phyloP scores from a whole-genome alignment of 2,329 filamentous ascomycete genomes.

The Phyllosticta capitalensis region DNA sequence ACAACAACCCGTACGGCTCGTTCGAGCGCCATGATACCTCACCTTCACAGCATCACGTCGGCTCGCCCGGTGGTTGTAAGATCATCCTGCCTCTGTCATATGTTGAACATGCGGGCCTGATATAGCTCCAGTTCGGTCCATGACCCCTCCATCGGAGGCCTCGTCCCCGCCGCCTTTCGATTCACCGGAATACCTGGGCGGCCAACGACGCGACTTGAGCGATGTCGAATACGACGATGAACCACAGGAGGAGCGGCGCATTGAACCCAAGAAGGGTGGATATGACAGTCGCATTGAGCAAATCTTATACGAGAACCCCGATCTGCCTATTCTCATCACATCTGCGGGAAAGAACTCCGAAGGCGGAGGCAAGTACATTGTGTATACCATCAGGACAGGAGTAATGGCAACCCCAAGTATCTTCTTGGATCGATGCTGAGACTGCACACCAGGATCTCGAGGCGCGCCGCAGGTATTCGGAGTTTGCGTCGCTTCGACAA shows the following conservation, averaged over 20 bases:
- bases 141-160: slow-evolving; percentile 59
- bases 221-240: slow-evolving; percentile 50
- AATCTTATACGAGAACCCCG: slow-evolving; percentile 90
- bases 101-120: not conserved
- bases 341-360: slow-evolving; percentile 93
- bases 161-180: slow-evolving; percentile 57
- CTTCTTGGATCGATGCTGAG: slow-evolving; percentile 1
- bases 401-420: slow-evolving; percentile 43
- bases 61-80: slow-evolving; percentile 31
- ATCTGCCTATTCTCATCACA: slow-evolving; percentile 81
- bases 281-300: slow-evolving; percentile 96
- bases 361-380: slow-evolving; percentile 85
- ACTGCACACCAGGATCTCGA: slow-evolving; percentile 65
- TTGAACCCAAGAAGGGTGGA: slow-evolving; percentile 62
- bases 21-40: slow-evolving; percentile 82
- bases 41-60: slow-evolving; percentile 48
- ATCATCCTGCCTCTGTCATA: slow-evolving; percentile 4
- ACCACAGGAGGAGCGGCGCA: slow-evolving; percentile 40
- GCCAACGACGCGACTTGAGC: slow-evolving; percentile 42
- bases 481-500: slow-evolving; percentile 84
- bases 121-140: slow-evolving; percentile 23
- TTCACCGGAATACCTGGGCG: slow-evolving; percentile 46
- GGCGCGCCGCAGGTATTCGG: slow-evolving; percentile 89
- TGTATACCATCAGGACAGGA: slow-evolving; percentile 92
- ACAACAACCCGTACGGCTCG: slow-evolving; percentile 95